A percentile compares a stretch with the other conserved stretches of the same genome.
These are phyloP conservation scores for Candida ovalis DNA, from an alignment of 805 yeast genomes.

Conservation along the genomic window DNA sequence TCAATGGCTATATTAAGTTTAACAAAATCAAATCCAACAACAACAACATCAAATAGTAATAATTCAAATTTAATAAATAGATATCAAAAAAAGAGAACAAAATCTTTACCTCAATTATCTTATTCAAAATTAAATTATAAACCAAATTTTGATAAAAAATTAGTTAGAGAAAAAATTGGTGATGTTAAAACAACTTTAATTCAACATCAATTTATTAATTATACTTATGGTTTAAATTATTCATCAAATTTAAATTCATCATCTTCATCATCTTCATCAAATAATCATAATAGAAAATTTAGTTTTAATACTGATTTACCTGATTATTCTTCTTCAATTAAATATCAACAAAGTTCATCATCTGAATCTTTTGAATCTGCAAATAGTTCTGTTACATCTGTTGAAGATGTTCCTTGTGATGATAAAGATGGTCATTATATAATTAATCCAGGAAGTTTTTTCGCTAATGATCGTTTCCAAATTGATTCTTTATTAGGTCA, in stretches of 20 bases:
- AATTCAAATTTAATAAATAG: conserved; percentile 1
- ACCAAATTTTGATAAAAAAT: conserved; percentile 29
- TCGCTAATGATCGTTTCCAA: conserved; percentile 69
- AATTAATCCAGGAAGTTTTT: conserved; percentile 51
- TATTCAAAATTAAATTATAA: conserved; percentile 41
- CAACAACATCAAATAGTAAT: no score
- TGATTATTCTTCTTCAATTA: neutral
- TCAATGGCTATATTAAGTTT: conserved; percentile 18
- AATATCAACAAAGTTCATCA: conserved; percentile 11
- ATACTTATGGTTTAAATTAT: conserved; percentile 24
- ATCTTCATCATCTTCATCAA: no score
- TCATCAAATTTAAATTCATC: conserved; percentile 1
- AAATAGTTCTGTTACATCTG: conserved; percentile 18
- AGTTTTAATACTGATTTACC: conserved; percentile 23
- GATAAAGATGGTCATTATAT: conserved; percentile 76
- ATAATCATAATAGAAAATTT: conserved; percentile 17
- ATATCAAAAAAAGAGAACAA: conserved; percentile 40
- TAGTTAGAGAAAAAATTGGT: conserved; percentile 37
- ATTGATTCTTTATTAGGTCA: conserved; percentile 75
- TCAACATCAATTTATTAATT: conserved; percentile 23
- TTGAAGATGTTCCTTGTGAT: conserved; percentile 39
- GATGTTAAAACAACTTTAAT: conserved; percentile 37
- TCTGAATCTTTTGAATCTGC: conserved; percentile 19
- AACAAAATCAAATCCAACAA: conserved; percentile 4
- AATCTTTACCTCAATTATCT: conserved; percentile 52